Base-by-base conservation (phyloP, 2,329 filamentous ascomycete genomes). In the Didymella exigua region DNA sequence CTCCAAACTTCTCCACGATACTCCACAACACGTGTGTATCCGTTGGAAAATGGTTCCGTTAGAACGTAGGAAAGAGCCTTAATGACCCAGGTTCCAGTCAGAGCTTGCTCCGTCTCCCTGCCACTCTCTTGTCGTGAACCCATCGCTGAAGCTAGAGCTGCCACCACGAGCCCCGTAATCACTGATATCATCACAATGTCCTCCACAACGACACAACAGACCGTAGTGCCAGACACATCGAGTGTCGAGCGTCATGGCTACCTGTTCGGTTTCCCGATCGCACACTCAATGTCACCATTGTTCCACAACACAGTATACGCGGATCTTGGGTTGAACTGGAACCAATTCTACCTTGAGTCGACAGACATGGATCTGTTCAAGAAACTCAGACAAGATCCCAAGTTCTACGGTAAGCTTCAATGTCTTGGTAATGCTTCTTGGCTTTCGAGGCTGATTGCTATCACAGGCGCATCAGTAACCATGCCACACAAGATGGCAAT, bases 401-500 rank as follows among this genome's bases (percentile, higher is more conserved):
- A 81, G 59, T 89, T 86, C 71, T 88, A 86, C 66, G 86, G 86
- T 82, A 76, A 36, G 77, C 58, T 6, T 44, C 13, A 16, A 26
- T 4, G 7, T 16, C 5, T 8, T 36, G 21, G 5, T 18, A 14
- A 16, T 16, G 16, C 24, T 23, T 5, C 19, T 30, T n/a, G n/a
- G 14, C 14, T 7, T 9, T 2, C n/a, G 7, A 34, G 4, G 36
- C 43, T 56, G 19, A 56, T 18, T n/a, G 11, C 4, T 30, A 3
- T 29, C 8, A n/a, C 60, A 84, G 87, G 88, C 49, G 84, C 87
- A 21, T 85, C 88, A 6, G 86, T 93, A 26, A 93, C 90, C 18
- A 95, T 93, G 89, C 90, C 90, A 0, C 86, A 90, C 78, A 93
- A 95, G 75, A 84, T 93, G 29, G 81, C 85, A 62, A 90, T 93